These are phyloP conservation scores for Rosa lucieae DNA, from an alignment of 306 rosid genomes.

Conservation along the genomic window DNA sequence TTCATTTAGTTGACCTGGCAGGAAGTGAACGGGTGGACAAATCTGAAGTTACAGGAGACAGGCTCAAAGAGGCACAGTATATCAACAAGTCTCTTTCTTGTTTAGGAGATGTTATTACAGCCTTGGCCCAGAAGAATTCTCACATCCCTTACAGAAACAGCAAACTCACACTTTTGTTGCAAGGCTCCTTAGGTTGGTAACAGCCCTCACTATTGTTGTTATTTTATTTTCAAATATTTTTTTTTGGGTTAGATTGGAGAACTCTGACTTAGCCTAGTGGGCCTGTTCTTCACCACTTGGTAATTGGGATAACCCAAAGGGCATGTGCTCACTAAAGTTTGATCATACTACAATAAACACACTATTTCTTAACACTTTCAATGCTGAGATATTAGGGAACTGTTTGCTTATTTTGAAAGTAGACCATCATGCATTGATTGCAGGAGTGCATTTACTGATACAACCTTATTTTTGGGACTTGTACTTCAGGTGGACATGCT, in stretches of 20 bases:
- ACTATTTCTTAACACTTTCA: neutral
- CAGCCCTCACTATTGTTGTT: neutral
- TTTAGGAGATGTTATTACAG: constrained; percentile 92
- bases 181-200: constrained; percentile 76
- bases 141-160: constrained; percentile 96
- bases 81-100: constrained; percentile 95
- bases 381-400: neutral
- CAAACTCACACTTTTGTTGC: constrained; percentile 95
- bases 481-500: constrained; percentile 79
- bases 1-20: constrained; percentile 94
- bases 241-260: neutral
- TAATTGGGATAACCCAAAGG: neutral
- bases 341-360: neutral
- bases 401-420: neutral
- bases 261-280: neutral
- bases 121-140: constrained; percentile 93
- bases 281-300: neutral
- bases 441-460: neutral
- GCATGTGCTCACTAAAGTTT: neutral
- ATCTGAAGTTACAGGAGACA: constrained; percentile 91
- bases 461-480: constrained; percentile 26
- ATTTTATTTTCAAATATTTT: neutral
- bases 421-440: neutral
- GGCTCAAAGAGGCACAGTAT: constrained; percentile 87
- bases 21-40: constrained; percentile 96